phyloP scores from a whole-genome alignment of 2,329 filamentous ascomycete genomes.

The Stemphylium lycopersici region DNA sequence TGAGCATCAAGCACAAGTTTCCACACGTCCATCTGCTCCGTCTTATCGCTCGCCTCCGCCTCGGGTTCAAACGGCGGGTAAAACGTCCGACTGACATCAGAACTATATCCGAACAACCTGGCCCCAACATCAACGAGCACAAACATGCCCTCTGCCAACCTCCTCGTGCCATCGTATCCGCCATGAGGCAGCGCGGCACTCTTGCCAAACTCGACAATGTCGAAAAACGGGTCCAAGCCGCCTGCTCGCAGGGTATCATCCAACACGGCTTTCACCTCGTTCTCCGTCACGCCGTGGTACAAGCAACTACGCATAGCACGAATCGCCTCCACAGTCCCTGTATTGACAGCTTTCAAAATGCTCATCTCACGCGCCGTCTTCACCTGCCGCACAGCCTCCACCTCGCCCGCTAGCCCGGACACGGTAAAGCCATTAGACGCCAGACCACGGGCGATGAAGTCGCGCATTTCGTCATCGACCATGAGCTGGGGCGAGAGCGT shows the following conservation, averaged over 20 bases:
- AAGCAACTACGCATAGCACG: constrained; percentile 64
- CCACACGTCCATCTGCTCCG: constrained; percentile 65
- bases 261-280: constrained; percentile 62
- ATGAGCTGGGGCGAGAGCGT: constrained; percentile 55
- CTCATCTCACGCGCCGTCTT: constrained; percentile 64
- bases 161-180: constrained; percentile 58
- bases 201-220: constrained; percentile 68
- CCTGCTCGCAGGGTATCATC: constrained; percentile 61
- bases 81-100: constrained; percentile 69
- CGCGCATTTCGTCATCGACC: constrained; percentile 69
- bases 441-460: constrained; percentile 66
- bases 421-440: constrained; percentile 61
- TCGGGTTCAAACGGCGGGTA: constrained; percentile 48
- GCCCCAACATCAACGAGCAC: constrained; percentile 68
- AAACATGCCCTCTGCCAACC: constrained; percentile 61
- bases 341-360: constrained; percentile 67
- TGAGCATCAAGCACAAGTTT: constrained; percentile 67
- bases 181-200: constrained; percentile 62
- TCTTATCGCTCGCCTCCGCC: constrained; percentile 22
- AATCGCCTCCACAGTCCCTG: constrained; percentile 66
- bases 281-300: constrained; percentile 63
- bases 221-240: constrained; percentile 65
- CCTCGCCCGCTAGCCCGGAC: constrained; percentile 59
- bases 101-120: constrained; percentile 67
- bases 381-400: constrained; percentile 64